Evolutionary conservation across 2,329 filamentous ascomycete species (phyloP).

Genomic region (Claviceps sp.): DNA sequence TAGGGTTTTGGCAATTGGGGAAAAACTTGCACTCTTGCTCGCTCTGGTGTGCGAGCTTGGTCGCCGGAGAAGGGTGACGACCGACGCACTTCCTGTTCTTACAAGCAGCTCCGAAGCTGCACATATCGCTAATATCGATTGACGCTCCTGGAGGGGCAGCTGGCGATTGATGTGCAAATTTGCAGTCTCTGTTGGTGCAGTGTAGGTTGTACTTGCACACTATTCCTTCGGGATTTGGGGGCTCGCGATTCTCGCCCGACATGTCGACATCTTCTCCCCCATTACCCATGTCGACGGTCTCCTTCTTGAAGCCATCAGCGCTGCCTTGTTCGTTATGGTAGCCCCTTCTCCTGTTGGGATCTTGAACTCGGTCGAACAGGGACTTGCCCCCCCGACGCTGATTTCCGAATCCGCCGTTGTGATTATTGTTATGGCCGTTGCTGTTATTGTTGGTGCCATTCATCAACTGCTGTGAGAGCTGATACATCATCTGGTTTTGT

Average conservation of each 20-base stretch:
- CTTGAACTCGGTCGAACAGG: conserved; percentile 63
- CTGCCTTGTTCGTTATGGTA: conserved; percentile 26
- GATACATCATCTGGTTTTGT: conserved; percentile 74
- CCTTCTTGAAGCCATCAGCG: conserved; percentile 20
- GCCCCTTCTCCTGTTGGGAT: conserved; percentile 28
- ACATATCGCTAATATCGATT: conserved; percentile 68
- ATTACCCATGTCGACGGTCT: conserved; percentile 11
- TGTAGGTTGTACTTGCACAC: conserved; percentile 82
- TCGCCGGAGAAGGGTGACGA: conserved; percentile 82
- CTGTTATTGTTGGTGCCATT: conserved; percentile 34
- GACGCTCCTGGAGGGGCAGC: conserved; percentile 65
- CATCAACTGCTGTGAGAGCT: conserved; percentile 52
- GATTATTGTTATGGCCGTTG: conserved; percentile 10
- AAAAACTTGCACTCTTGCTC: conserved; percentile 85
- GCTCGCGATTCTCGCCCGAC: conserved; percentile 38
- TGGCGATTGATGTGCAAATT: conserved; percentile 88
- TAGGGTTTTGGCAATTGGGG: conserved; percentile 78
- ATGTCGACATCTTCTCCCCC: conserved; percentile 52
- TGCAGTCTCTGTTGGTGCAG: conserved; percentile 82
- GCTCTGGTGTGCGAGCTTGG: conserved; percentile 62
- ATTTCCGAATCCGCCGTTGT: conserved; percentile 12
- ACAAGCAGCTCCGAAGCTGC: conserved; percentile 79
- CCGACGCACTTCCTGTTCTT: conserved; percentile 91
- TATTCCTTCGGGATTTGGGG: conserved; percentile 46
- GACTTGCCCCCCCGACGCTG: conserved; percentile 37